These are phyloP conservation scores for Zygosaccharomyces bisporus DNA, from an alignment of 805 yeast species.

Conservation along the genomic window DNA sequence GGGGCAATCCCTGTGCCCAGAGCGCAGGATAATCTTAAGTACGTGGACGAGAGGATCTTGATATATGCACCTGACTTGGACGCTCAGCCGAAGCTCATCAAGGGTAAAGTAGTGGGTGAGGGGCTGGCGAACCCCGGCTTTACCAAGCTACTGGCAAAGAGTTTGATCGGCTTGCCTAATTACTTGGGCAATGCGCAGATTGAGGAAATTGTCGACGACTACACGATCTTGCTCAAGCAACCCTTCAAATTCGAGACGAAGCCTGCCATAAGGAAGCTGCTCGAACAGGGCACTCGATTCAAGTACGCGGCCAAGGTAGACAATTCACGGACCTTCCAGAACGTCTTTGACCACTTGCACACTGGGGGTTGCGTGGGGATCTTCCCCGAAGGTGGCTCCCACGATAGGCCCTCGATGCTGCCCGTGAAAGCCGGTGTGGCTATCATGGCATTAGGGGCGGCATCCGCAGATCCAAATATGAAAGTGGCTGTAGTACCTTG, in stretches of 20 bases:
- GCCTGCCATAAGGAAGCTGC: slow-evolving; percentile 40
- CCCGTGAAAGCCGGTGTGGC: slow-evolving; percentile 98
- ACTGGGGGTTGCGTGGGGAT: slow-evolving; percentile 81
- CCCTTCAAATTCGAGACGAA: slow-evolving; percentile 58
- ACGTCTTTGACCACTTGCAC: slow-evolving; percentile 77
- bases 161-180: slow-evolving; percentile 72
- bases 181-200: slow-evolving; percentile 75
- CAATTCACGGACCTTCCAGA: slow-evolving; percentile 74
- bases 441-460: slow-evolving; percentile 93
- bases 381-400: slow-evolving; percentile 98
- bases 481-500: slow-evolving; percentile 86
- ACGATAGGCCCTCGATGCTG: slow-evolving; percentile 83
- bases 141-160: slow-evolving; percentile 53
- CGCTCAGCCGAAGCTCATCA: slow-evolving; percentile 47
- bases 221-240: slow-evolving; percentile 60
- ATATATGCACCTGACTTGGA: slow-evolving; percentile 51
- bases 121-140: slow-evolving; percentile 51
- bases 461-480: slow-evolving; percentile 69
- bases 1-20: slow-evolving; percentile 85
- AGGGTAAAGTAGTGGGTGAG: slow-evolving; percentile 46
- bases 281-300: slow-evolving; percentile 57
- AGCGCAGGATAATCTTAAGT: slow-evolving; percentile 75
- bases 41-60: slow-evolving; percentile 57
- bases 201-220: slow-evolving; percentile 61
- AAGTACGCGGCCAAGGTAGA: slow-evolving; percentile 79